A percentile compares a stretch with the other conserved stretches of the same genome.
Conservation (phyloP, 139 green algal genomes). For the Spirogloea muscicola region DNA sequence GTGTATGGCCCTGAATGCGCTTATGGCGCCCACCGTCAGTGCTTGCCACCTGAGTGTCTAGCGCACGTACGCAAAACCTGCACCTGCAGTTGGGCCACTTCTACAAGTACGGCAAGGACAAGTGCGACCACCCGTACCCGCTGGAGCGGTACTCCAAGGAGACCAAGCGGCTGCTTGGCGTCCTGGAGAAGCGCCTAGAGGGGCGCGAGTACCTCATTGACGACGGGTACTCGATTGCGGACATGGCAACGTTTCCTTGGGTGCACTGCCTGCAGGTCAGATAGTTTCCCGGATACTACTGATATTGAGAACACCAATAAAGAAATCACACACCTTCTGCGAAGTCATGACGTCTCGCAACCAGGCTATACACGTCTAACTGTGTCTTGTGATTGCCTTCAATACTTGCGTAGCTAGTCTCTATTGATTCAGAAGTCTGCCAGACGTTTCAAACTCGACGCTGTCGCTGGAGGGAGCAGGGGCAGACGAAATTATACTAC, state of each 20-base stretch:
- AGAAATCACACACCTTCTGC: too few relatives aligned
- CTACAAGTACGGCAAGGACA: slow-evolving; percentile 11
- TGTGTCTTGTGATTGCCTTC: not conserved
- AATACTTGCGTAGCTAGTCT: not conserved
- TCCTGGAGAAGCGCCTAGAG: slow-evolving; percentile 40
- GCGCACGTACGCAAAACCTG: not conserved
- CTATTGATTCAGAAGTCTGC: not conserved
- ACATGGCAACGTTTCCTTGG: slow-evolving; percentile 52
- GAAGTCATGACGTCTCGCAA: too few relatives aligned
- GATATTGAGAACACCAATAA: too few relatives aligned
- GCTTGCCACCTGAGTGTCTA: not conserved
- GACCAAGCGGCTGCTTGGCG: slow-evolving; percentile 39
- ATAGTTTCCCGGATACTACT: not conserved
- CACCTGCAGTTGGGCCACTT: slow-evolving; percentile 30
- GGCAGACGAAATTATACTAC: not conserved
- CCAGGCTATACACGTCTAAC: not conserved
- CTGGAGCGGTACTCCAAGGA: slow-evolving; percentile 46
- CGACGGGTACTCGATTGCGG: slow-evolving; percentile 47
- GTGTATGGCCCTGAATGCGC: not conserved
- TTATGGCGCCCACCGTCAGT: not conserved
- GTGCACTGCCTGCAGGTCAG: slow-evolving; percentile 12
- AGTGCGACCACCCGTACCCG: slow-evolving; percentile 46
- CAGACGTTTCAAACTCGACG: not conserved
- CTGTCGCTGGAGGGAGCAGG: too few relatives aligned
- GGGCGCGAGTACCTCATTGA: slow-evolving; percentile 41